Evolutionary conservation across 2,329 filamentous ascomycete genomes (phyloP), one percentile per base, ranked within the genome.

Genomic region (Beauveria asiatica): DNA sequence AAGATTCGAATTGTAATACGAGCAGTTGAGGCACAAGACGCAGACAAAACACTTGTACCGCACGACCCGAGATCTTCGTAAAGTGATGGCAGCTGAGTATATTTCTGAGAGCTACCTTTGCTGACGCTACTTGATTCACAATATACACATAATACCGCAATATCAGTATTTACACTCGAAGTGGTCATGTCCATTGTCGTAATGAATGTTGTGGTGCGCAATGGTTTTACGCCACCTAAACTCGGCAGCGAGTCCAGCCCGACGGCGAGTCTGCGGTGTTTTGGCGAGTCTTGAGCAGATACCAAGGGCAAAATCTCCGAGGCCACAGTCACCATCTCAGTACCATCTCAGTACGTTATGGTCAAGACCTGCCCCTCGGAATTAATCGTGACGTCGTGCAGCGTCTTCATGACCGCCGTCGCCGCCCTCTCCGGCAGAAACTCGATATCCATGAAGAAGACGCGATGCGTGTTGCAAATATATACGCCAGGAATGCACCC

Each of bases 401-500:
- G 49, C 27, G 57, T 59, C 49, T 59, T 59, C 57, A 59, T 59
- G 19, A 53, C 57, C 3, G 49, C 57, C 39, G 27, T 59, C 6
- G 57, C 57, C 1, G 57, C 57, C n/a, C 57, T 48, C 1, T 59
- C 57, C 1, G 57, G 57, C 1, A 59, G 41, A 16, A 59, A 59
- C 27, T 59, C 57, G 16, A 59, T 59, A 16, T 59, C 41, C 57
- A 59, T 59, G 10, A 59, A 59, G n/a, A 59, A 59, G 5, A 59
- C 57, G 7, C 57, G 57, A 19, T 59, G 57, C 7, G 57, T 59
- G 13, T 53, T 59, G 41, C 57, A 59, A 9, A 59, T 52, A 8
- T 53, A 59, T 16, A 52, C 49, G 9, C 57, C 57, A 0, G 57
- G 48, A 4, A 59, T 41, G 19, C 57, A 59, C 16, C 57, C 57